Base-by-base conservation (phyloP, 371 early-diverging fungal genomes). In the Coemansia sp. region DNA sequence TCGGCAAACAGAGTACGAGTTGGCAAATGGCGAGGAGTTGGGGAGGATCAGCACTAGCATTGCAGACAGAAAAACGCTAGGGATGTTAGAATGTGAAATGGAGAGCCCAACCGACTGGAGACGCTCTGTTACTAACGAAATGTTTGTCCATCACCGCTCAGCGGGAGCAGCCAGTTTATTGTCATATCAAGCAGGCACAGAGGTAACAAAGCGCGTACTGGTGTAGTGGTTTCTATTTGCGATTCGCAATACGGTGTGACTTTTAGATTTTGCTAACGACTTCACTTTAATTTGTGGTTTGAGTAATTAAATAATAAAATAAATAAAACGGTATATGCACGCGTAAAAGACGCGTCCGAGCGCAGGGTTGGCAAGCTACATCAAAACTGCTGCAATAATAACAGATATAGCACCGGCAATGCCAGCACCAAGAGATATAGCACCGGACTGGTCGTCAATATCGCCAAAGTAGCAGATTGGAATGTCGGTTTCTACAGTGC, bases 1-100 rank as follows among this genome's bases (percentile, higher is more conserved):
- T 41, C 57, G 51, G 2, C 59, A 64, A 53, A 40, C 60, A 2
- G 71, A 71, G 58, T 71, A 75, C 36, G 75, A 74, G 56, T 7
- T 74, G 63, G 75, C 75, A 0, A 73, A 73, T 44, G 75, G 75
- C 53, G 69, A 59, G 41, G 56, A 55, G 29, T 29, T 70, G 23
- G 41, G 29, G 2, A 9, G 61, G 8, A 26, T 53, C 7, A 67
- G 55, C 49, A 44, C 55, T 4, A 53, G 61, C 55, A 23, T 32
- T 6, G 19, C 26, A n/a, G 21, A 5, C 24, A 39, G 21, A 15
- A 46, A 52, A 36, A 17, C 24, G 17, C 17, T 48, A 4, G 36
- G 7, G 13, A 13, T 11, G 65, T 17, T n/a, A n/a, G 46, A 29
- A 39, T 54, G 23, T 12, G n/a, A 64, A 26, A 21, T 36, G n/a